Evolutionary conservation across 495 filamentous ascomycete species (phyloP), one percentile per base, ranked within the genome.

Genomic region (Podospora fimiseda): DNA sequence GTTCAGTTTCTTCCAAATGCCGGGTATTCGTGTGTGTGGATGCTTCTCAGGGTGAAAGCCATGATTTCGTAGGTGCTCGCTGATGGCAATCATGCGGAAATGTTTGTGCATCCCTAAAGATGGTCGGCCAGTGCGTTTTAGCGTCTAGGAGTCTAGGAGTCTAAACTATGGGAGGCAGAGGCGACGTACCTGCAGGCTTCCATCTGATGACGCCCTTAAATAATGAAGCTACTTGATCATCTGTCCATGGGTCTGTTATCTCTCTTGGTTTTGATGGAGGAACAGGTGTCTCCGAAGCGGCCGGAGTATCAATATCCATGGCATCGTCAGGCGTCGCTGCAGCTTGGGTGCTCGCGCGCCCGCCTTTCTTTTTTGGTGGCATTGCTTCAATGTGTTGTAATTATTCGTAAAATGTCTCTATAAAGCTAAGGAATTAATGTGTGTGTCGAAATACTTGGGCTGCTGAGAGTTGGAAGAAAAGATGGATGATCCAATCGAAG

Each of bases 21-120:
- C 87, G 3, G 89, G 83, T 44, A 95, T 89, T 37, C 83, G 83
- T 40, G 89, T 96, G 74, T 98, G 93, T 13, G 82, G 78, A 48
- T 82, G 78, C 43, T 69, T 57, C 44, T 77, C 68, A 1, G 84
- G 80, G 52, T 86, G 83, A 69, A 90, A 89, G 51, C 90, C 91
- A 66, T 95, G 89, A 59, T 87, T 89, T 55, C 86, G 84, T 55
- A 98, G 78, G 60, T 88, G 83, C 52, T 93, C 83, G 14, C 88
- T 85, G 27, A 98, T 90, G 2, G 89, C 83, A 51, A 96, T 83
- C 75, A 97, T 92, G 19, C 89, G 88, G 66, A 98, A 97, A 70
- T 97, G 91, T 69, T 94, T 97, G 73, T 98, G 92, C 75, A 98
- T 85, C 45, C 92, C 92, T 96, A 52, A 22, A 16, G 13, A 30